These are phyloP conservation scores for Balamuthia mandrillaris DNA, from an alignment of 208 protist genomes.

Conservation along the genomic window DNA sequence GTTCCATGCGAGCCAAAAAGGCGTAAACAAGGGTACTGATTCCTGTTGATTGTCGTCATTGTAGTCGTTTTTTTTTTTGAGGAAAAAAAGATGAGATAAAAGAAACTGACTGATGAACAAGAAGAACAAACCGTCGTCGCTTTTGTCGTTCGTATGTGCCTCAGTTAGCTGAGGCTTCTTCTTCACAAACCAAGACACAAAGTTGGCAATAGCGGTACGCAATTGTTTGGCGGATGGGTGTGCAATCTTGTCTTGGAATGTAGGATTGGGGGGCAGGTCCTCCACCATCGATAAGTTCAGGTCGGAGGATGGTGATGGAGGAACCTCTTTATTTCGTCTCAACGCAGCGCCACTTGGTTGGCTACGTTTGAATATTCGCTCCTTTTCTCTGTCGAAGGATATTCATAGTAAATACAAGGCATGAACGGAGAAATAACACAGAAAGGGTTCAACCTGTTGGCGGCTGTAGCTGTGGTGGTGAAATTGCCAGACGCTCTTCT, in stretches of 20 bases:
- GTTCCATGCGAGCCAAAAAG: constrained; percentile 18
- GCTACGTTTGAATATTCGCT: not conserved
- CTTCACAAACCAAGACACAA: constrained; percentile 24
- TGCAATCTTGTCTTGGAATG: not conserved
- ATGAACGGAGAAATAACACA: not conserved
- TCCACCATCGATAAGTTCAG: too few relatives aligned
- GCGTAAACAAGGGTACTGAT: not conserved
- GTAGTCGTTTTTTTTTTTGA: not conserved
- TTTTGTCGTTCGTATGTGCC: not conserved
- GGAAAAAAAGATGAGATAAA: not conserved
- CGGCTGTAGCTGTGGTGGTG: too few relatives aligned
- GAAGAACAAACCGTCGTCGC: not conserved
- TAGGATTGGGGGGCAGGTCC: not conserved
- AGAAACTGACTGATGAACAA: not conserved
- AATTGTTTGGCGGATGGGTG: constrained; percentile 21
- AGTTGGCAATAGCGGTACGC: not conserved
- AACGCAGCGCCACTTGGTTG: not conserved
- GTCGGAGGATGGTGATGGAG: too few relatives aligned
- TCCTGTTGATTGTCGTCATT: not conserved
- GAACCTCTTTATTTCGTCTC: not conserved
- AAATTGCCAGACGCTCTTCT: too few relatives aligned
- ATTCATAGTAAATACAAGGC: not conserved
- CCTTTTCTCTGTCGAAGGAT: not conserved
- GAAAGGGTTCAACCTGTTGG: too few relatives aligned
- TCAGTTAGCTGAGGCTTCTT: too few relatives aligned